Base-by-base conservation (phyloP, 2,329 filamentous ascomycete species). In the Scolecobasidium constrictum region DNA sequence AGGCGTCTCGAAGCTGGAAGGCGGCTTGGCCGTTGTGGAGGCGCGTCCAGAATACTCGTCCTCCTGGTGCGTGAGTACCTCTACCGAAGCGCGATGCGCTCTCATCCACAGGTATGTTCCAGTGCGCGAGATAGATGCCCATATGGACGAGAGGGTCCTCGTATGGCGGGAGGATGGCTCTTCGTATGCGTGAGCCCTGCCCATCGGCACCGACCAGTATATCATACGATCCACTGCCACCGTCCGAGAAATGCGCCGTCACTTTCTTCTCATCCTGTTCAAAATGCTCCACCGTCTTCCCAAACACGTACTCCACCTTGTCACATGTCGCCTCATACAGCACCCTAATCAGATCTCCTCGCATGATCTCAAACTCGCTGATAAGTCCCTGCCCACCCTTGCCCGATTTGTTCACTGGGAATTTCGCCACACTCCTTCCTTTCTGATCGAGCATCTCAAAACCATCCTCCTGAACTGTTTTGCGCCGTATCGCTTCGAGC, bases 401-500 rank as follows among this genome's bases (percentile, higher is more conserved):
- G 15, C 26, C 26, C 9, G 9, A 9, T n/a, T 7, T 31, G n/a
- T 31, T 31, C n/a, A n/a, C 26, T 9, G 26, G 26, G 26, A 31
- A 31, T 9, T 9, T 16, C 11, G 42, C 35, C 11, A 38, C 31
- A 37, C 21, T 20, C 33, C 38, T 39, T 13, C 48, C 48, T 17
- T 46, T 40, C 51, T 48, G 17, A 34, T 57, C 53, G 3, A 71
- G 56, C 26, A 68, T 53, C 4, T 53, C 51, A n/a, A 62, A 53
- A 21, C 66, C 67, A 16, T 53, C 51, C 49, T 70, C 67, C 9
- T 56, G 55, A 3, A 63, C 65, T 13, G 56, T 53, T 4, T 52
- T 50, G 2, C 50, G 49, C 7, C 60, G 59, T 21, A 71, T 56
- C 0, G 52, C 52, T 2, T 52, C 47, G 35, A 64, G 57, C 13